These are phyloP conservation scores for Cordyceps fumosorosea DNA, from an alignment of 2,329 filamentous ascomycete species.

Conservation along the genomic window DNA sequence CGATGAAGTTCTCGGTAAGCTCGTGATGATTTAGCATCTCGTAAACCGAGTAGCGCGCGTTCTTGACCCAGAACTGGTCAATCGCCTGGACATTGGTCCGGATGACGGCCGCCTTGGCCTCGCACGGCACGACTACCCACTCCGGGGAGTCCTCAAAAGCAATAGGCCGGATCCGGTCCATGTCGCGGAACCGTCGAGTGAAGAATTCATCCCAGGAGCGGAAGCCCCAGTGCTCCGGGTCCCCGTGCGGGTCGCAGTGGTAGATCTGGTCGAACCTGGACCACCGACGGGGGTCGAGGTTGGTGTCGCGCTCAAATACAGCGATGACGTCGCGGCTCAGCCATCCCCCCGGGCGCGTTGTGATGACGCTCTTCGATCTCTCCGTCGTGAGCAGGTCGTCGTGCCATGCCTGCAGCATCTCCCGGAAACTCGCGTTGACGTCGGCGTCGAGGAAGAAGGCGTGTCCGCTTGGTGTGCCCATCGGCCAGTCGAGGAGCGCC, in stretches of 20 bases:
- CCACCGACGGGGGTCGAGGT: conserved; percentile 7
- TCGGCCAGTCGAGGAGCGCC: conserved; percentile 52
- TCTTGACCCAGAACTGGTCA: conserved; percentile 62
- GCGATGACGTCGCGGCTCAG: conserved; percentile 15
- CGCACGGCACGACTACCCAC: conserved; percentile 51
- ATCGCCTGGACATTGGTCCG: conserved; percentile 38
- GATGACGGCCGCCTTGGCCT: conserved; percentile 49
- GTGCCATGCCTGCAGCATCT: conserved; percentile 42
- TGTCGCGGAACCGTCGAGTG: conserved; percentile 41
- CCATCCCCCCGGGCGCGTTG: conserved; percentile 15
- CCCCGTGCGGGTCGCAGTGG: conserved; percentile 16
- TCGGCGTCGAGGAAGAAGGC: conserved; percentile 46
- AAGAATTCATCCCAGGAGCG: conserved; percentile 62
- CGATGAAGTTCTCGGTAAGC: conserved; percentile 43
- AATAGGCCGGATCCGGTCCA: conserved; percentile 44
- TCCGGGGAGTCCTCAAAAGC: conserved; percentile 33
- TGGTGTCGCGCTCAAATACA: conserved; percentile 17
- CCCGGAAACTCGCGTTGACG: conserved; percentile 45
- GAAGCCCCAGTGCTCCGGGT: conserved; percentile 35
- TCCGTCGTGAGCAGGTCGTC: conserved; percentile 22
- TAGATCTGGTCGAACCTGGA: conserved; percentile 18
- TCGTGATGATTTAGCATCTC: conserved; percentile 52
- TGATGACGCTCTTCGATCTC: conserved; percentile 13
- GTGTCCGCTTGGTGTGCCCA: conserved; percentile 47
- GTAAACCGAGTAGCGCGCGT: conserved; percentile 53